Evolutionary conservation across 352 stramenopile species (phyloP).

Genomic region (Globisporangium spiculum): DNA sequence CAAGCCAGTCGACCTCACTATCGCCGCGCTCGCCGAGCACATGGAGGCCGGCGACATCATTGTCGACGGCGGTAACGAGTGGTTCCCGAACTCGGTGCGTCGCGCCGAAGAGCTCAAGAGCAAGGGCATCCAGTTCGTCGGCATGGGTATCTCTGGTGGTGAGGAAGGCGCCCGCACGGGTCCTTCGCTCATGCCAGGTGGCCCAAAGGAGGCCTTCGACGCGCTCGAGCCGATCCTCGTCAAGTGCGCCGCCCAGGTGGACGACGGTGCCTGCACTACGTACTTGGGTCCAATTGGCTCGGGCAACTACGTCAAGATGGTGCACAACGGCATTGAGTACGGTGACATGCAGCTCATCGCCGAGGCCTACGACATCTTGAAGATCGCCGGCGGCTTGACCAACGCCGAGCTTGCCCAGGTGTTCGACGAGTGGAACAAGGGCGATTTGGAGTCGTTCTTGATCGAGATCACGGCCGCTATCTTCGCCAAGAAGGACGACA

Average conservation of each 20-base stretch:
- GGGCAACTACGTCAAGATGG: constrained; percentile 99
- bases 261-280: constrained; percentile 94
- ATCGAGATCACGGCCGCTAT: constrained; percentile 99
- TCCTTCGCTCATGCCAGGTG: constrained; percentile 98
- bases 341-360: constrained; percentile 99
- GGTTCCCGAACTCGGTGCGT: constrained; percentile 97
- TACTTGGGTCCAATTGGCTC: constrained; percentile 95
- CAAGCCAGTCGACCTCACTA: constrained; percentile 94
- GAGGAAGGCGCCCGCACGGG: constrained; percentile 98
- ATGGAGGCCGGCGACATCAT: constrained; percentile 96
- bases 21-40: constrained; percentile 81
- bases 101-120: constrained; percentile 89
- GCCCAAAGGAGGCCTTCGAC: constrained; percentile 95
- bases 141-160: constrained; percentile 98
- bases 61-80: constrained; percentile 99
- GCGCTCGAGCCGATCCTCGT: constrained; percentile 96
- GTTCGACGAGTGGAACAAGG: constrained; percentile 98
- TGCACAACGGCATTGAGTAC: constrained; percentile 99
- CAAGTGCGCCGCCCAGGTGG: constrained; percentile 96
- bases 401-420: constrained; percentile 91
- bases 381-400: constrained; percentile 87
- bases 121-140: constrained; percentile 97
- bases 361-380: constrained; percentile 98
- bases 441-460: constrained; percentile 95
- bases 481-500: constrained; percentile 97